phyloP scores from a whole-genome alignment of 2,329 filamentous ascomycete species.

The Botrytis aclada region DNA sequence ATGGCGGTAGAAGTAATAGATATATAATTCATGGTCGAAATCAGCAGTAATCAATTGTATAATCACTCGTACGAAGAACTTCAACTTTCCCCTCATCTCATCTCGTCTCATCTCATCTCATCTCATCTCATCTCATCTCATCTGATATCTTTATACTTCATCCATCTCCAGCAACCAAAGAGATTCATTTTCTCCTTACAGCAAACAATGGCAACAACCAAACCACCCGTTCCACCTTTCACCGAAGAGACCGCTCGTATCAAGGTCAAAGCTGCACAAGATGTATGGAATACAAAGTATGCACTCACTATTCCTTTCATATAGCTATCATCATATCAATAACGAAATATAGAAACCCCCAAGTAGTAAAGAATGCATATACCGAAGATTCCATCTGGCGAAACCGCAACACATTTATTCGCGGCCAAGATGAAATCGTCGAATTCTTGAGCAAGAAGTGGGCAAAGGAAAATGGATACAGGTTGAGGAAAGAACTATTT shows the following conservation, averaged over 20 bases:
- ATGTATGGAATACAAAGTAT: conserved; percentile 77
- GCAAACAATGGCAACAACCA: conserved; percentile 21
- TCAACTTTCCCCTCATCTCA: neutral
- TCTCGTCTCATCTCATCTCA: neutral
- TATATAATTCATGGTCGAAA: neutral
- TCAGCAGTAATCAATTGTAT: neutral
- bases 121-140: neutral
- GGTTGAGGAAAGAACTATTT: conserved; percentile 80
- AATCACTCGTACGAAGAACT: neutral
- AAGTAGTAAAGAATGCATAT: conserved; percentile 66
- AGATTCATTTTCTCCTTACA: neutral
- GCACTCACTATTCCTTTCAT: conserved; percentile 19
- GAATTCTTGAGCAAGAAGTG: conserved; percentile 71
- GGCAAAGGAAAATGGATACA: conserved; percentile 68
- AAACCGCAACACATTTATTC: conserved; percentile 68
- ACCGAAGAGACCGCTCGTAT: conserved; percentile 66
- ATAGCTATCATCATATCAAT: neutral
- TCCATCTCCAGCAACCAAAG: neutral
- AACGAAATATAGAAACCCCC: conserved; percentile 54
- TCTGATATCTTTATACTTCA: neutral
- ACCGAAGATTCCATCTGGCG: conserved; percentile 77
- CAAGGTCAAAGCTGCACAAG: conserved; percentile 83
- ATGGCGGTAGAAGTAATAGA: neutral
- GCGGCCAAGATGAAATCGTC: conserved; percentile 65
- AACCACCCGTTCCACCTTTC: conserved; percentile 65